Evolutionary conservation across 2,329 filamentous ascomycete genomes (phyloP).

Genomic region (Hypocrella siamensis): DNA sequence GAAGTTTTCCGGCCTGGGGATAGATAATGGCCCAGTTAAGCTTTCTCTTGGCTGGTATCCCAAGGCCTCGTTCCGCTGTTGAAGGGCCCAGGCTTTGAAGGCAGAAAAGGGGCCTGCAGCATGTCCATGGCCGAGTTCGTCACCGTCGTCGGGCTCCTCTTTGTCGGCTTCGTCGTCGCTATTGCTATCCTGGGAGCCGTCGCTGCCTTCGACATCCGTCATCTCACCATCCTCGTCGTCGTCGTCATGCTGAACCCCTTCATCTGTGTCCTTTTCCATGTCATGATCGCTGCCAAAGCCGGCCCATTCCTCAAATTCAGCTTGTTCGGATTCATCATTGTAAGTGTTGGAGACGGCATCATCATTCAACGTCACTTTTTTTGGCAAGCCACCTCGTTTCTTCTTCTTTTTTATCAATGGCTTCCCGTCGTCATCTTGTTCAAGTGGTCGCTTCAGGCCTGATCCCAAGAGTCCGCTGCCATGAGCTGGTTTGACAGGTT

Average conservation of each 20-base stretch:
- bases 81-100: conserved; percentile 88
- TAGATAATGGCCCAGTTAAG: conserved; percentile 26
- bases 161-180: conserved; percentile 10
- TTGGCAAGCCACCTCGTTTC: conserved; percentile 46
- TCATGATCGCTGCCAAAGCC: conserved; percentile 41
- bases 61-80: conserved; percentile 70
- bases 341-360: conserved; percentile 25
- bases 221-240: conserved; percentile 9
- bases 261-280: conserved; percentile 2
- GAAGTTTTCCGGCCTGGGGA: conserved; percentile 46
- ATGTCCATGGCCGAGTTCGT: conserved; percentile 8
- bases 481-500: too few species aligned
- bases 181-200: conserved; percentile 11
- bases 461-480: conserved; percentile 36
- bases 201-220: conserved; percentile 12
- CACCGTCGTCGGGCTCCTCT: conserved; percentile 14
- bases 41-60: conserved; percentile 40
- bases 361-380: conserved; percentile 20
- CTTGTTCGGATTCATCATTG: conserved; percentile 21
- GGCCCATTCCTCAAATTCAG: conserved; percentile 38
- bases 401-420: conserved; percentile 76
- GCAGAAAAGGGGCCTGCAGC: conserved; percentile 35
- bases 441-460: conserved; percentile 76
- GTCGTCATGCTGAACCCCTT: background rate
- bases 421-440: conserved; percentile 61